Conservation (phyloP, 768 basidiomycete genomes). For the Russula abietina region DNA sequence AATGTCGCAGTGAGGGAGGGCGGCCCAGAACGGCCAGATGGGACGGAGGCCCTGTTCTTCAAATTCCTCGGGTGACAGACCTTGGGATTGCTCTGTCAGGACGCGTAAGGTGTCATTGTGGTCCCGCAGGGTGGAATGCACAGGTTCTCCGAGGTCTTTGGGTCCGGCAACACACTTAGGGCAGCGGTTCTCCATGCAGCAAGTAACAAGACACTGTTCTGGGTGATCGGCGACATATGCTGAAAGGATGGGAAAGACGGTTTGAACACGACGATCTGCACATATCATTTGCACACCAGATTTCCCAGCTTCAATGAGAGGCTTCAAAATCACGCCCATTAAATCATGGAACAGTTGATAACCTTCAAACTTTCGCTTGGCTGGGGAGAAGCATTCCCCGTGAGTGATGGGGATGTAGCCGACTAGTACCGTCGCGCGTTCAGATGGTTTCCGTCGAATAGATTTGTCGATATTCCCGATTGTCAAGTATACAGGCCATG, state of each 20-base stretch:
- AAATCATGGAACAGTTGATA: constrained; percentile 24
- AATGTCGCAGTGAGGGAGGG: too few relatives aligned
- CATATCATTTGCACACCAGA: constrained; percentile 25
- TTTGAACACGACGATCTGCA: too few relatives aligned
- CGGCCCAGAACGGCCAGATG: too few relatives aligned
- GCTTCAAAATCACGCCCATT: constrained; percentile 19
- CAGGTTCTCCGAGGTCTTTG: background rate
- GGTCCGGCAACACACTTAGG: background rate
- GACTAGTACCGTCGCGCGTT: constrained; percentile 26
- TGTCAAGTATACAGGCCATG: constrained; percentile 32
- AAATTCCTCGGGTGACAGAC: too few relatives aligned
- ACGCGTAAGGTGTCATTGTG: too few relatives aligned
- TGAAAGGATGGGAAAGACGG: background rate
- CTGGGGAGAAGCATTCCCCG: constrained; percentile 2
- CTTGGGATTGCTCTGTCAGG: too few relatives aligned
- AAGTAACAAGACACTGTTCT: too few relatives aligned
- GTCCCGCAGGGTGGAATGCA: too few relatives aligned
- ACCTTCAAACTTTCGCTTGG: background rate
- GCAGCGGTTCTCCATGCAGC: background rate
- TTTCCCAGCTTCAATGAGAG: constrained; percentile 14
- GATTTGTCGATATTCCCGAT: constrained; percentile 20
- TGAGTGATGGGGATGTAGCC: constrained; percentile 27
- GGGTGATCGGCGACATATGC: constrained; percentile 12
- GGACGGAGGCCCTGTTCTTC: too few relatives aligned
- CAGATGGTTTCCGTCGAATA: constrained; percentile 24